phyloP scores from a whole-genome alignment of 768 basidiomycete species.

The Mycena sanguinolenta region DNA sequence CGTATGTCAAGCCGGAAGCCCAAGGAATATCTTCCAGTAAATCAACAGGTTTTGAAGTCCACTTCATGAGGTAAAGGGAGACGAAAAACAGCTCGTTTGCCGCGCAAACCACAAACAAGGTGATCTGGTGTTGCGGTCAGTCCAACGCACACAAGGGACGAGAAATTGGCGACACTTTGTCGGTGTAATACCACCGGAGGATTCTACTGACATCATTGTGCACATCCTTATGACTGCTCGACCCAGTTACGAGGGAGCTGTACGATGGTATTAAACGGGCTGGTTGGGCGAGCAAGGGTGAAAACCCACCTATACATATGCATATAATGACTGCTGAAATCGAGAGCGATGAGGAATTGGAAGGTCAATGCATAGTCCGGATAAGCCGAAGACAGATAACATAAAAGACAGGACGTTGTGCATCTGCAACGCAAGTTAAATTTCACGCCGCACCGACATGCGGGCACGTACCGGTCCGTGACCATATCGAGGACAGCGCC shows the following conservation, averaged over 20 bases:
- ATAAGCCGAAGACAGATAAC: constrained; percentile 93
- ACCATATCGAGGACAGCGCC: constrained; percentile 99
- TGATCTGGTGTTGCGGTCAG: constrained; percentile 62
- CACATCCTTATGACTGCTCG: constrained; percentile 92
- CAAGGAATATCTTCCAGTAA: constrained; percentile 46
- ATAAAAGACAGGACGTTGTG: constrained; percentile 94
- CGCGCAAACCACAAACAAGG: constrained; percentile 93
- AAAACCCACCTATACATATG: constrained; percentile 96
- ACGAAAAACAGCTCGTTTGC: constrained; percentile 98
- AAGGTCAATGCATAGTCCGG: constrained; percentile 87
- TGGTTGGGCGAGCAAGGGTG: background rate
- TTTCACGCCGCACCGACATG: constrained; percentile 7
- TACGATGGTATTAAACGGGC: constrained; percentile 16
- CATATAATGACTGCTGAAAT: constrained; percentile 99
- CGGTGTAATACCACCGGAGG: constrained; percentile 93
- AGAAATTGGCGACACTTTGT: constrained; percentile 76
- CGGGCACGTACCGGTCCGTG: constrained; percentile 84
- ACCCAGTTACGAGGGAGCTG: constrained; percentile 96
- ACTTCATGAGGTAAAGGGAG: constrained; percentile 92
- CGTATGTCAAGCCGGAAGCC: constrained; percentile 72
- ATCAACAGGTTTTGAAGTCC: constrained; percentile 80
- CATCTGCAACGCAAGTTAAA: constrained; percentile 66
- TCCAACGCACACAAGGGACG: background rate
- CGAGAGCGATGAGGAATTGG: constrained; percentile 95
- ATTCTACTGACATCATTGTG: constrained; percentile 94